Evolutionary conservation across 108 stramenopile genomes (phyloP).

Genomic region (Aurantiochytrium sp.): DNA sequence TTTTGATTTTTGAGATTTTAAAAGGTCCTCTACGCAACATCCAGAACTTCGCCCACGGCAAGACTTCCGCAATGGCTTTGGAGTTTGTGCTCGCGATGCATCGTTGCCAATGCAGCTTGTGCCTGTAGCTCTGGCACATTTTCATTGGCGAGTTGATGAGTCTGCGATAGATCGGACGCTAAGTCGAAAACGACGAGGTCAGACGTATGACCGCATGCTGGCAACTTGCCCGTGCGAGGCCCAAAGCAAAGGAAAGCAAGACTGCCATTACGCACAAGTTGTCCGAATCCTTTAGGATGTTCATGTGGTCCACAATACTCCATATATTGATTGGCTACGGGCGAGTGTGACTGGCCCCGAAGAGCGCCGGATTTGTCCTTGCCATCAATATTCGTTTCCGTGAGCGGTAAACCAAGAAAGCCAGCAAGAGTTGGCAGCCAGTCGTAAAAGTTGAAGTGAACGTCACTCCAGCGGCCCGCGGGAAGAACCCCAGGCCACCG

Average conservation of each 20-base stretch:
- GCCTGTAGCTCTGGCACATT: no score
- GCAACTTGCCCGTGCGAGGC: background rate
- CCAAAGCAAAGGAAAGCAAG: background rate
- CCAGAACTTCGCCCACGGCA: no score
- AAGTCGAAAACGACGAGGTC: no score
- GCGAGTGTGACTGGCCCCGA: background rate
- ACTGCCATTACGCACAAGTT: background rate
- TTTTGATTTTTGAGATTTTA: no score
- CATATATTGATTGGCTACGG: background rate
- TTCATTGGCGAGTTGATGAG: no score
- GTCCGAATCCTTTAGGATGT: background rate
- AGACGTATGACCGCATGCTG: no score
- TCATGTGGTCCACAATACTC: background rate
- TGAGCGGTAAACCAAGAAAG: background rate
- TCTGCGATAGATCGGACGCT: no score
- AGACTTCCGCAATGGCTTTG: no score
- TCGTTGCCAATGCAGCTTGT: no score
- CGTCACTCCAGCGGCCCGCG: background rate
- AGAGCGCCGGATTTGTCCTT: background rate
- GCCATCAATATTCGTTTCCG: background rate
- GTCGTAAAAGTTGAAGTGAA: background rate
- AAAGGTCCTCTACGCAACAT: no score
- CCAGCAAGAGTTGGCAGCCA: background rate
- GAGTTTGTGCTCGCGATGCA: no score
- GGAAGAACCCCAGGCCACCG: conserved; percentile 11